A percentile compares a stretch with the other conserved stretches of the same genome.
phyloP scores from a whole-genome alignment of 2,329 filamentous ascomycete genomes.

The Aspergillus arachidicola region DNA sequence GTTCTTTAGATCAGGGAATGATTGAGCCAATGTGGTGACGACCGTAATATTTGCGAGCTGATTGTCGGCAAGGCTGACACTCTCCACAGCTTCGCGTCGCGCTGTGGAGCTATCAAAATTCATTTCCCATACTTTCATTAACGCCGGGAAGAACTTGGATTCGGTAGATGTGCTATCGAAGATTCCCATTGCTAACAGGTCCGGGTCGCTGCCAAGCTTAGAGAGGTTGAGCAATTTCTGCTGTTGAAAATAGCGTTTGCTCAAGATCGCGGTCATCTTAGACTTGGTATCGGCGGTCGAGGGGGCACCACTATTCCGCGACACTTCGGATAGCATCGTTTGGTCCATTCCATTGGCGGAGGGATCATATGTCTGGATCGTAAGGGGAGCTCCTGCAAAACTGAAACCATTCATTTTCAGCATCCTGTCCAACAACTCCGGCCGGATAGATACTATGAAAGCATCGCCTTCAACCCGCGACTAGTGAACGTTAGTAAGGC shows the following conservation, averaged over 20 bases:
- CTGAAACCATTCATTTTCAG: slow-evolving; percentile 68
- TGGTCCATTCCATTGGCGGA: slow-evolving; percentile 23
- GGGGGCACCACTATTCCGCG: slow-evolving; percentile 45
- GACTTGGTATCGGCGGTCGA: slow-evolving; percentile 63
- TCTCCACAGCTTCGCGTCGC: slow-evolving; percentile 76
- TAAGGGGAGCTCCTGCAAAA: slow-evolving; percentile 68
- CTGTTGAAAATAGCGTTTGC: slow-evolving; percentile 70
- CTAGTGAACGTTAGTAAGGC: slow-evolving; percentile 71
- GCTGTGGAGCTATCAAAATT: slow-evolving; percentile 72
- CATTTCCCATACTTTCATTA: slow-evolving; percentile 83
- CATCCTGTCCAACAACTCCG: slow-evolving; percentile 65
- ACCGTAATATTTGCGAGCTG: slow-evolving; percentile 70
- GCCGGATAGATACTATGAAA: slow-evolving; percentile 67
- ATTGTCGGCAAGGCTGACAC: slow-evolving; percentile 81
- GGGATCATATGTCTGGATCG: slow-evolving; percentile 52
- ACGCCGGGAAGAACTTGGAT: slow-evolving; percentile 85
- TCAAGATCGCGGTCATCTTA: slow-evolving; percentile 71
- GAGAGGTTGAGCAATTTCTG: slow-evolving; percentile 82
- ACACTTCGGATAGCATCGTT: slow-evolving; percentile 23
- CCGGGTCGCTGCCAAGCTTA: slow-evolving; percentile 70
- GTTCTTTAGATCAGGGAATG: slow-evolving; percentile 83
- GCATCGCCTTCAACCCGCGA: slow-evolving; percentile 69
- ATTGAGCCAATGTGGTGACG: slow-evolving; percentile 74
- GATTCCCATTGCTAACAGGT: slow-evolving; percentile 73
- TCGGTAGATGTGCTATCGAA: slow-evolving; percentile 71